Evolutionary conservation across 306 rosid species (phyloP), one percentile per base, ranked within the genome.

Genomic region (Fagus sylvatica): DNA sequence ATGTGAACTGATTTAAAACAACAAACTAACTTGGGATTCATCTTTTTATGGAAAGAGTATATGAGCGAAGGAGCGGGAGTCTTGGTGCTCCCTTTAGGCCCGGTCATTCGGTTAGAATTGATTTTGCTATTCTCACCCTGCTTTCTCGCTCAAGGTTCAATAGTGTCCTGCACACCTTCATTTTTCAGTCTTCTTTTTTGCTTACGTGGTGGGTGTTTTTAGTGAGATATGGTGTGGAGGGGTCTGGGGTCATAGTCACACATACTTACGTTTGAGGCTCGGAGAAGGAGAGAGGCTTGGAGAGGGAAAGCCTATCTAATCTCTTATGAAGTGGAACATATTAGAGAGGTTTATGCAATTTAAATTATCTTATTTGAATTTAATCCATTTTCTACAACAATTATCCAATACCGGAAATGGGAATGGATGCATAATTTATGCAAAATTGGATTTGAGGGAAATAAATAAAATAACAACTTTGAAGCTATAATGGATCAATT

Each of bases 51-150:
- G 74, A 28, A 79, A 64, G 0, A 2, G 40, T 22, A 22, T 28
- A 9, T 32, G 74, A 74, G 79, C 37, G 36, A 77, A 66, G 3
- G 49, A 76, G 72, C 89, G 83, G 19, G 19, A 61, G 34, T 80
- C 64, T 3, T 62, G 84, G 7, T 34, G 4, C 34, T 68, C 17
- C 53, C 22, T 49, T 78, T 79, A 68, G 83, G 74, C 81, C 81
- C 11, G 30, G 55, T 80, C 84, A 12, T 66, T 17, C 69, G 78
- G 55, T 61, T 42, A 8, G 48, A 73, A 53, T 11, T 15, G 1
- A n/a, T 51, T 46, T 13, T 36, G 2, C 16, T 37, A 34, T 17
- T 33, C 6, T 37, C 66, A 53, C 56, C 19, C 28, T 1, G 37
- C 11, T 30, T 9, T 9, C 3, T 42, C 56, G 10, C 30, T 19